phyloP scores from a whole-genome alignment of 1,284 basidiomycete genomes.

The Cronartium quercuum region DNA sequence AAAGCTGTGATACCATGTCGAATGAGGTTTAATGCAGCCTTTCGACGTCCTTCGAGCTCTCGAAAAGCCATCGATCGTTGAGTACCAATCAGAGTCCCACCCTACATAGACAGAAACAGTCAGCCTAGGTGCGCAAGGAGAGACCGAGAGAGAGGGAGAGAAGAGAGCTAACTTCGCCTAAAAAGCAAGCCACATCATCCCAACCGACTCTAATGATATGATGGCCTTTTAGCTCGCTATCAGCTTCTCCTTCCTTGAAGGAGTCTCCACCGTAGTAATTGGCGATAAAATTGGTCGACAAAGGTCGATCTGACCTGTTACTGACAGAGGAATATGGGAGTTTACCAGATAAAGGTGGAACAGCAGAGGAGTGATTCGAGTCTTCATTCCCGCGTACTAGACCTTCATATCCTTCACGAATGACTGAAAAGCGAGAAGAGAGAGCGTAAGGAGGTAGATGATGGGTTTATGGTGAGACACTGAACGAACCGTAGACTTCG shows the following conservation, averaged over 20 bases:
- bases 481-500: constrained; percentile 2
- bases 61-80: constrained; percentile 85
- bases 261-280: constrained; percentile 84
- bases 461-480: not conserved
- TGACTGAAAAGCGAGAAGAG: constrained; percentile 59
- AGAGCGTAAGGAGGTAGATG: not conserved
- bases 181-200: constrained; percentile 96
- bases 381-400: constrained; percentile 59
- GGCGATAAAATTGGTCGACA: constrained; percentile 57
- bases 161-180: constrained; percentile 64
- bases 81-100: constrained; percentile 92
- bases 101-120: constrained; percentile 53
- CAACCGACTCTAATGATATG: constrained; percentile 96
- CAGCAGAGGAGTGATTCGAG: constrained; percentile 38
- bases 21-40: constrained; percentile 84
- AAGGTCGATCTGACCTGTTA: constrained; percentile 38
- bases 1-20: constrained; percentile 94
- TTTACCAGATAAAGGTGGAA: constrained; percentile 44
- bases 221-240: constrained; percentile 64
- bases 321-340: constrained; percentile 33
- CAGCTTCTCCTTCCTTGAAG: constrained; percentile 74
- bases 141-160: not conserved
- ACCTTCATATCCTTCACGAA: constrained; percentile 96
- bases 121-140: not conserved
- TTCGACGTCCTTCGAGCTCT: constrained; percentile 73